Evolutionary conservation across 108 stramenopile genomes (phyloP).

Genomic region (Cyclostephanos tholiformis): DNA sequence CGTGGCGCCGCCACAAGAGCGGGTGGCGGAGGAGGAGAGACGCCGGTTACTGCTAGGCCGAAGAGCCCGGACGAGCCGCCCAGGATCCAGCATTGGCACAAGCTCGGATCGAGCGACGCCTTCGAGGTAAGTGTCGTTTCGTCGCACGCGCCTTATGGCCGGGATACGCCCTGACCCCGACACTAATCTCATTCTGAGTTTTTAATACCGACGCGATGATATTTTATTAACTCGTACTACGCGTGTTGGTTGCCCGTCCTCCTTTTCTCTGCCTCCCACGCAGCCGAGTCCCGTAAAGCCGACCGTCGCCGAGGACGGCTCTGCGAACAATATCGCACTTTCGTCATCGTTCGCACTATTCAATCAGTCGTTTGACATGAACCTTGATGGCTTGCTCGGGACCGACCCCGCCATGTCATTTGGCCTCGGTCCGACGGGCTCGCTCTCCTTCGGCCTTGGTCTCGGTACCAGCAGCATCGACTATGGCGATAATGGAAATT

Average conservation of each 20-base stretch:
- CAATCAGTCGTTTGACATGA: constrained; percentile 86
- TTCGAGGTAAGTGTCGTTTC: constrained; percentile 40
- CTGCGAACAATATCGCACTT: constrained; percentile 54
- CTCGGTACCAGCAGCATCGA: constrained; percentile 32
- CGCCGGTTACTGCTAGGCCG: constrained; percentile 9
- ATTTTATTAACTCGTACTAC: too few relatives aligned
- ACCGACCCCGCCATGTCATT: constrained; percentile 47
- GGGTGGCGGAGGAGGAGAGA: neutral
- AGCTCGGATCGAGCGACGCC: constrained; percentile 20
- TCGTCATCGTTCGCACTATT: constrained; percentile 78
- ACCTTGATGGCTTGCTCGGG: constrained; percentile 63
- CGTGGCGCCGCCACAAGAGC: neutral
- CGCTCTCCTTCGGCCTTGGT: constrained; percentile 60
- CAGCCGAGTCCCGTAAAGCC: constrained; percentile 63
- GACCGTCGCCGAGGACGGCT: neutral
- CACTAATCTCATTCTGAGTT: too few relatives aligned
- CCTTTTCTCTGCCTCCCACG: constrained; percentile 17
- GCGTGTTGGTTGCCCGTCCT: neutral
- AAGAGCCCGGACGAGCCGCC: constrained; percentile 47
- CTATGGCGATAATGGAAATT: constrained; percentile 18
- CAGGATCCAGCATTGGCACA: constrained; percentile 51
- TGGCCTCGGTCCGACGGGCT: constrained; percentile 56
- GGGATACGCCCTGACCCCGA: too few relatives aligned
- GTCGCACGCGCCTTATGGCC: neutral
- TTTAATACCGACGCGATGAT: too few relatives aligned